These are phyloP conservation scores for Asterochloris erici DNA, from an alignment of 139 green algal species.

Conservation along the genomic window DNA sequence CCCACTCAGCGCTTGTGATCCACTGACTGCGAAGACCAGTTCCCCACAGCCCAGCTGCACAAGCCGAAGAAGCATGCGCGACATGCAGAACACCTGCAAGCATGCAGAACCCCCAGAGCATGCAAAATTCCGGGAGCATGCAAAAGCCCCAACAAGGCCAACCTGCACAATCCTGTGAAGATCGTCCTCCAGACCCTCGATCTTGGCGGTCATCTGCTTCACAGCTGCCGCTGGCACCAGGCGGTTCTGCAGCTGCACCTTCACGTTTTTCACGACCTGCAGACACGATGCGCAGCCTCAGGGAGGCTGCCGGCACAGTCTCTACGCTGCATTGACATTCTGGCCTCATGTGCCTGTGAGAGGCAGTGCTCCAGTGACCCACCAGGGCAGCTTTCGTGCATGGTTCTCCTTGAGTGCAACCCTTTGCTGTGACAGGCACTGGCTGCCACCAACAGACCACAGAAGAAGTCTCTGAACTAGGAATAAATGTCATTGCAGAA, in stretches of 20 bases:
- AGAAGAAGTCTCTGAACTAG: no score
- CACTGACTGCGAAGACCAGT: no score
- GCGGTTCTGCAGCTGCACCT: conserved; percentile 61
- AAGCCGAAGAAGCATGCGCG: not conserved
- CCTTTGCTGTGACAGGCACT: no score
- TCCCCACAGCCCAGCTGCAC: not conserved
- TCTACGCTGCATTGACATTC: not conserved
- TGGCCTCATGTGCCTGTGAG: not conserved
- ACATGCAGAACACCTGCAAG: not conserved
- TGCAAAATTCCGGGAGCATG: not conserved
- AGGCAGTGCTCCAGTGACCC: not conserved
- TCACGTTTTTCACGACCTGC: conserved; percentile 65
- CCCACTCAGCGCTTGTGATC: no score
- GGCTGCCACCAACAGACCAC: no score
- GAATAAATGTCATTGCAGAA: no score
- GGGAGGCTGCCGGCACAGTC: not conserved
- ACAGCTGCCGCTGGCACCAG: conserved; percentile 58
- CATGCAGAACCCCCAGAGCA: not conserved
- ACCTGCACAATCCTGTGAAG: conserved; percentile 38
- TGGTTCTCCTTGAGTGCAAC: not conserved
- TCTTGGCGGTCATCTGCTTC: conserved; percentile 47
- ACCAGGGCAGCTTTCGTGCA: not conserved
- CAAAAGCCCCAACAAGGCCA: not conserved
- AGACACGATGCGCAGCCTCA: not conserved
- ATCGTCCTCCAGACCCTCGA: conserved; percentile 66